Conservation (phyloP, 164 flowering plant genomes). For the Magnolia changhungtana region DNA sequence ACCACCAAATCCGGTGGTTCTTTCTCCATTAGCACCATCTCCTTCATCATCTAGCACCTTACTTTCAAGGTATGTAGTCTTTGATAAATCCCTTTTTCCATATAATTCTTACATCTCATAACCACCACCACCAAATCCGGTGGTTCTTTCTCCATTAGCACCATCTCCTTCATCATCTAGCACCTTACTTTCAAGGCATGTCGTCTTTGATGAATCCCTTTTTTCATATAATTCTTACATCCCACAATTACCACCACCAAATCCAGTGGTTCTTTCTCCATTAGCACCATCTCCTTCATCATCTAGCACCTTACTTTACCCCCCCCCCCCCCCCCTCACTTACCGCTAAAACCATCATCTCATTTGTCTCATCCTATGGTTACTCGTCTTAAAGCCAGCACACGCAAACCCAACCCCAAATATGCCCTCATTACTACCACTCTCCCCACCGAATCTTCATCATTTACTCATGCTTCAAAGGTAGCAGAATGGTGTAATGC, state of each 20-base stretch:
- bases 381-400: background rate
- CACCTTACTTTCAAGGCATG: background rate
- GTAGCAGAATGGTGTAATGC: background rate
- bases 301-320: too few species aligned
- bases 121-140: too few species aligned
- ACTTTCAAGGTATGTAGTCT: too few species aligned
- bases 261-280: background rate
- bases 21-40: too few species aligned
- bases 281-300: too few species aligned
- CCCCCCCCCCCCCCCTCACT: too few species aligned
- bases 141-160: background rate
- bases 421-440: background rate
- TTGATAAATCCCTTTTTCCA: background rate
- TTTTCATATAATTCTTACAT: background rate
- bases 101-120: background rate
- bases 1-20: background rate
- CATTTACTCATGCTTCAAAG: background rate
- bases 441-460: background rate
- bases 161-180: too few species aligned
- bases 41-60: too few species aligned
- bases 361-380: background rate
- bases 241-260: too few species aligned
- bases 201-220: conserved; percentile 7
- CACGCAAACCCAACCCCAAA: background rate
- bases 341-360: too few species aligned